These are phyloP conservation scores for Protomyces inouyei DNA, from an alignment of 1,139 yeast species.

Conservation along the genomic window DNA sequence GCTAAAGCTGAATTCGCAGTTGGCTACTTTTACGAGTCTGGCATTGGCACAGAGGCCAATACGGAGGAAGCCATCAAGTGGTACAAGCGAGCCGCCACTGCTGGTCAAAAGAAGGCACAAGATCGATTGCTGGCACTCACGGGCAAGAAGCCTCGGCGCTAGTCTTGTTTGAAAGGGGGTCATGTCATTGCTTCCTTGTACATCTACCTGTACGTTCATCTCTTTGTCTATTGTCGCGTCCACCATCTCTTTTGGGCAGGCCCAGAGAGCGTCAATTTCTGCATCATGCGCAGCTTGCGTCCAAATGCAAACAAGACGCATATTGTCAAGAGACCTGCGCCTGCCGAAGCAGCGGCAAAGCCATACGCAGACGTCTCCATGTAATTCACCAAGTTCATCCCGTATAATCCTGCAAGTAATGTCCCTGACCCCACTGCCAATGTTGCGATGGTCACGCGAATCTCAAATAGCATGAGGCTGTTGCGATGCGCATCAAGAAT, in stretches of 20 bases:
- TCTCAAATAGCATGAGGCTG: constrained; percentile 79
- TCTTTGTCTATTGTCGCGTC: not conserved
- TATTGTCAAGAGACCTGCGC: constrained; percentile 43
- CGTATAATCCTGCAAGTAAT: constrained; percentile 74
- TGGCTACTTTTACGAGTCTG: constrained; percentile 76
- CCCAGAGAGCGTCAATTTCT: constrained; percentile 13
- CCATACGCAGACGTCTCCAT: constrained; percentile 72
- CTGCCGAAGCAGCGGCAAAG: constrained; percentile 56
- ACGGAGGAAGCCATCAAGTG: constrained; percentile 49
- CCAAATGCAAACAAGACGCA: constrained; percentile 36
- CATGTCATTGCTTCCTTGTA: too few relatives aligned
- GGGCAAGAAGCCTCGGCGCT: constrained; percentile 10
- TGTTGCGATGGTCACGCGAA: constrained; percentile 67
- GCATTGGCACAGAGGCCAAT: constrained; percentile 58
- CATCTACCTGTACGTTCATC: too few relatives aligned
- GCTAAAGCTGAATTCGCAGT: constrained; percentile 76
- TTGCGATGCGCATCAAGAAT: constrained; percentile 93
- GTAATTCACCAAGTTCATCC: constrained; percentile 89
- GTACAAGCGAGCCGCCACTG: constrained; percentile 54
- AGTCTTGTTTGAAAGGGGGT: not conserved
- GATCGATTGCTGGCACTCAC: constrained; percentile 27
- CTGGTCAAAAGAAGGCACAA: constrained; percentile 29
- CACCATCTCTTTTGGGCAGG: not conserved
- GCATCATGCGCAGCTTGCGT: constrained; percentile 14
- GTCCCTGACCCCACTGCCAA: constrained; percentile 79